Evolutionary conservation across 2,329 filamentous ascomycete genomes (phyloP).

Genomic region (Aurifilum marmelostoma): DNA sequence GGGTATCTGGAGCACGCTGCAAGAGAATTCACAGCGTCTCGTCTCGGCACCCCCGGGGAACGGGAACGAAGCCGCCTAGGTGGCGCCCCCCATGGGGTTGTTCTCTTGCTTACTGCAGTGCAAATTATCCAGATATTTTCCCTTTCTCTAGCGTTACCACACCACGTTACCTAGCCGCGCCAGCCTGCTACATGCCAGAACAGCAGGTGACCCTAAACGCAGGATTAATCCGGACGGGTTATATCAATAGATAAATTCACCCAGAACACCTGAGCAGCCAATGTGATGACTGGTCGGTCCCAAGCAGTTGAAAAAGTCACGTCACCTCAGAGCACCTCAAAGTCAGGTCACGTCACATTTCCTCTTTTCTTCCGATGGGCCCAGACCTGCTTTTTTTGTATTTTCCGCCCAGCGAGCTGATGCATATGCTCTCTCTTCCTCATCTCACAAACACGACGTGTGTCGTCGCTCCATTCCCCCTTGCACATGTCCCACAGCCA

Average conservation of each 20-base stretch:
- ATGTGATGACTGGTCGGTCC: not conserved
- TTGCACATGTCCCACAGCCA: not conserved
- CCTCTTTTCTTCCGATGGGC: not conserved
- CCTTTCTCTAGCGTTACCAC: not conserved
- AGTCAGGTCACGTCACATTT: not conserved
- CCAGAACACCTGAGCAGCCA: not conserved
- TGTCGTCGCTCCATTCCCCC: not conserved
- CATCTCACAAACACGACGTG: not conserved
- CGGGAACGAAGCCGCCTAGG: not conserved
- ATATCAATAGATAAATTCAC: too few relatives aligned
- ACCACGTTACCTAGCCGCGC: not conserved
- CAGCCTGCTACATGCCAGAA: not conserved
- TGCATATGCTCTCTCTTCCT: not conserved
- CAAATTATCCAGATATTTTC: not conserved
- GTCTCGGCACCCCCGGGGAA: not conserved
- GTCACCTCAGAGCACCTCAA: not conserved
- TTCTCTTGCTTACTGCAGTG: not conserved
- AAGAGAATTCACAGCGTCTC: not conserved
- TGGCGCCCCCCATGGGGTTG: slow-evolving; percentile 1
- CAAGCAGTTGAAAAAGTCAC: not conserved
- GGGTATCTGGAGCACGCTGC: not conserved
- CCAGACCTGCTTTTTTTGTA: not conserved
- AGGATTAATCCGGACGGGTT: not conserved
- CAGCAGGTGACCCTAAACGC: not conserved
- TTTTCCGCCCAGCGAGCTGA: not conserved